Evolutionary conservation across 148 eudicot species (phyloP).

Genomic region (Agrostemma githago): DNA sequence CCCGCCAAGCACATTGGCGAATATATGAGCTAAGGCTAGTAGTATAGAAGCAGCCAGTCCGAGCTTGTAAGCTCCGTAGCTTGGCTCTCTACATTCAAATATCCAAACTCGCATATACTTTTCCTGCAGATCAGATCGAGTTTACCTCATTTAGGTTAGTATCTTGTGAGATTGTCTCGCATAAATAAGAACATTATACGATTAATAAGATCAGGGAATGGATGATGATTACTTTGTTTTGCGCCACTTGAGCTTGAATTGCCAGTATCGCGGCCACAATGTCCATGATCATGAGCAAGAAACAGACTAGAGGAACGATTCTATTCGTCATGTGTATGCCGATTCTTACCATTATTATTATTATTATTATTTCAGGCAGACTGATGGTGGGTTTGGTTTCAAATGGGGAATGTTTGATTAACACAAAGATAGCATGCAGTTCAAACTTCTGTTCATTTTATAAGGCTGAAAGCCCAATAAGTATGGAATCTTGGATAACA

Average conservation of each 20-base stretch:
- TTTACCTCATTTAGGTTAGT: neutral
- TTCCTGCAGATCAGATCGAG: constrained; percentile 39
- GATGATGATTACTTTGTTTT: constrained; percentile 50
- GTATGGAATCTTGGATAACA: neutral
- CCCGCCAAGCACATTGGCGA: constrained; percentile 70
- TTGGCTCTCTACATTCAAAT: constrained; percentile 77
- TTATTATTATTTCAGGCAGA: neutral
- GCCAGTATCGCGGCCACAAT: constrained; percentile 73
- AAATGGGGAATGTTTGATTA: neutral
- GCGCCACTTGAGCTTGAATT: constrained; percentile 74
- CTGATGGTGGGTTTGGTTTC: neutral
- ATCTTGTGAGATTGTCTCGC: neutral
- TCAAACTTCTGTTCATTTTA: constrained; percentile 6
- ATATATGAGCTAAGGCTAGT: constrained; percentile 55
- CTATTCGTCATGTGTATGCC: constrained; percentile 32
- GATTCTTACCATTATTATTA: constrained; percentile 12
- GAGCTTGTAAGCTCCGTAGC: constrained; percentile 71
- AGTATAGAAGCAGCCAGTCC: constrained; percentile 66
- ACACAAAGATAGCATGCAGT: neutral
- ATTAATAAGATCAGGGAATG: neutral
- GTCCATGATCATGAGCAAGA: constrained; percentile 63
- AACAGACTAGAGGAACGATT: constrained; percentile 47
- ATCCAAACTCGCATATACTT: constrained; percentile 48
- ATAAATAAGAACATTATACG: neutral
- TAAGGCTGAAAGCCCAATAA: constrained; percentile 7